These are phyloP conservation scores for Hemisphaericaspora xylofermentans DNA, from an alignment of 1,139 yeast species.

Conservation along the genomic window DNA sequence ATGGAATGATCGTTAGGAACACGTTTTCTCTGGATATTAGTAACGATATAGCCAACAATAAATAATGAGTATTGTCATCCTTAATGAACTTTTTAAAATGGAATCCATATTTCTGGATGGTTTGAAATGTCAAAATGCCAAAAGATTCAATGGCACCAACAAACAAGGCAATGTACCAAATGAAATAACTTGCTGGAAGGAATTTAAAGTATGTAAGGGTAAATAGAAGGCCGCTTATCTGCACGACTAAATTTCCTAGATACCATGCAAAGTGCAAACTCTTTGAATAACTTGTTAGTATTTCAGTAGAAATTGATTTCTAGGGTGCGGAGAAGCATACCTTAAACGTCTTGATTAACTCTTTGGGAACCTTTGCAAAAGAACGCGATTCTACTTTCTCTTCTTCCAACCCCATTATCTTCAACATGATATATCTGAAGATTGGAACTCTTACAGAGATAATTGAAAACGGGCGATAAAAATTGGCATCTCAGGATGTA, in stretches of 20 bases:
- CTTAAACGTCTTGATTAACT: conserved; percentile 18
- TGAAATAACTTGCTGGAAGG: conserved; percentile 26
- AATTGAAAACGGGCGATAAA: too few species aligned
- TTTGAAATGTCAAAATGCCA: conserved; percentile 71
- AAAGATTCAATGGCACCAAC: conserved; percentile 71
- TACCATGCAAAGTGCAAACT: conserved; percentile 64
- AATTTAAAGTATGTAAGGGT: conserved; percentile 42
- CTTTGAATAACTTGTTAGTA: conserved; percentile 21
- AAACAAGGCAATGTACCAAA: conserved; percentile 62
- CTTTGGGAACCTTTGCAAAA: too few species aligned
- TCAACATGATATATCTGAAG: background rate
- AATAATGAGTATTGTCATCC: conserved; percentile 54
- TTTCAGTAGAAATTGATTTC: background rate
- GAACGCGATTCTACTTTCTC: background rate
- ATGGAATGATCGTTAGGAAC: conserved; percentile 43
- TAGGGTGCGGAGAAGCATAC: conserved; percentile 12
- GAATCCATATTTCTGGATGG: conserved; percentile 40
- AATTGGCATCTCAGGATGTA: too few species aligned
- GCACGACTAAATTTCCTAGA: conserved; percentile 67
- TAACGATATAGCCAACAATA: conserved; percentile 42
- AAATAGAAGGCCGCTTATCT: conserved; percentile 55
- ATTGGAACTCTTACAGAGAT: too few species aligned
- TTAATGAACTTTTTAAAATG: conserved; percentile 19
- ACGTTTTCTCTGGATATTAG: conserved; percentile 45
- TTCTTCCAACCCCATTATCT: background rate